Conservation (phyloP, 192 early-diverging fungal genomes). For the Oehlia diaphana region DNA sequence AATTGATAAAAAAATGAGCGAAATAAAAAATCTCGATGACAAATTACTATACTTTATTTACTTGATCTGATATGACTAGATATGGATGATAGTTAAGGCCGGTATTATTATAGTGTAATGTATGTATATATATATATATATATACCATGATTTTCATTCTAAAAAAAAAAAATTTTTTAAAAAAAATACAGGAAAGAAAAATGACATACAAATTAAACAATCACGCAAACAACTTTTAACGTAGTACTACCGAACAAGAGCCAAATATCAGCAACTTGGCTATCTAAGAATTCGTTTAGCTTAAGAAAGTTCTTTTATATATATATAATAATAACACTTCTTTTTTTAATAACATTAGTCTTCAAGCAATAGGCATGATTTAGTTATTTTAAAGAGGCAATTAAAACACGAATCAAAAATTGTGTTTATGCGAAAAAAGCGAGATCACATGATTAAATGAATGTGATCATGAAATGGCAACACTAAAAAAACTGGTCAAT, state of each 20-base stretch:
- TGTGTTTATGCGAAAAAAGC: too few relatives aligned
- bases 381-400: too few relatives aligned
- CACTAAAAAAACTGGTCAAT: too few relatives aligned
- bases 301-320: not conserved
- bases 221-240: not conserved
- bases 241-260: not conserved
- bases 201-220: not conserved
- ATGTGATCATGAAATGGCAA: too few relatives aligned
- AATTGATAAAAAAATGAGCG: not conserved
- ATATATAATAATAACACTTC: too few relatives aligned
- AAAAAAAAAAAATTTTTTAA: not conserved
- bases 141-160: not conserved
- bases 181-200: not conserved
- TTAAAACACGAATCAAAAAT: too few relatives aligned
- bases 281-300: not conserved
- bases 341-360: too few relatives aligned
- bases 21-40: conserved; percentile 20
- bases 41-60: not conserved
- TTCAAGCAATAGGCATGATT: too few relatives aligned
- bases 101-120: not conserved
- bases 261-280: not conserved
- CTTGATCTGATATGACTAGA: conserved; percentile 11
- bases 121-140: not conserved
- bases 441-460: too few relatives aligned
- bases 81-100: not conserved